phyloP scores from a whole-genome alignment of 2,329 filamentous ascomycete species.

The Dothideomycetidae sp. region DNA sequence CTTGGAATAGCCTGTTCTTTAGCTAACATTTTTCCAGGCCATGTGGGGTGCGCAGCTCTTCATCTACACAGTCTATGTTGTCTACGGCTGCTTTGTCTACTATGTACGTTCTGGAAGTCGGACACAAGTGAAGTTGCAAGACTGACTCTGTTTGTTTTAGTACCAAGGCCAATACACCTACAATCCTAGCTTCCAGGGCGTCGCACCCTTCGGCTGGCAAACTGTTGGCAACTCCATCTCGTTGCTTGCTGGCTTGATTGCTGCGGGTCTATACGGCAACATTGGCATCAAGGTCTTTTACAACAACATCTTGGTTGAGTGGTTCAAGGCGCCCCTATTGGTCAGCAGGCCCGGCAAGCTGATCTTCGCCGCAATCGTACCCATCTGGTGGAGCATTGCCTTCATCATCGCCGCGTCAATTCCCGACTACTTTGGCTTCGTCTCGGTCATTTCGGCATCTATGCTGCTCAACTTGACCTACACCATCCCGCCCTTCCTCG shows the following conservation, averaged over 20 bases:
- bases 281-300: conserved; percentile 11
- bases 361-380: conserved; percentile 34
- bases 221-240: conserved; percentile 8
- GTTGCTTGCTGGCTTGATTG: conserved; percentile 8
- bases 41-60: conserved; percentile 10
- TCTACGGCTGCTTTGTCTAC: conserved; percentile 5
- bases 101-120: too few species aligned
- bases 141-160: too few species aligned
- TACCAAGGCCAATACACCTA: conserved; percentile 4
- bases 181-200: conserved; percentile 7
- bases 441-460: conserved; percentile 19
- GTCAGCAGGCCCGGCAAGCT: conserved; percentile 33
- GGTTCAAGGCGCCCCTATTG: conserved; percentile 28
- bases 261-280: conserved; percentile 10
- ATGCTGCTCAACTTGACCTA: conserved; percentile 21
- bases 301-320: conserved; percentile 10
- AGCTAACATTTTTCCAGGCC: too few species aligned
- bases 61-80: conserved; percentile 9
- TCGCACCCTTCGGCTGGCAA: conserved; percentile 10
- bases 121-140: conserved; percentile 1
- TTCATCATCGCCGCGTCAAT: conserved; percentile 39
- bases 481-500: conserved; percentile 20
- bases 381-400: conserved; percentile 40
- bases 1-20: too few species aligned
- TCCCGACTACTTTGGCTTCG: conserved; percentile 26